Base-by-base conservation (phyloP, 176 grass and related monocot genomes). In the Bromus sterilis region DNA sequence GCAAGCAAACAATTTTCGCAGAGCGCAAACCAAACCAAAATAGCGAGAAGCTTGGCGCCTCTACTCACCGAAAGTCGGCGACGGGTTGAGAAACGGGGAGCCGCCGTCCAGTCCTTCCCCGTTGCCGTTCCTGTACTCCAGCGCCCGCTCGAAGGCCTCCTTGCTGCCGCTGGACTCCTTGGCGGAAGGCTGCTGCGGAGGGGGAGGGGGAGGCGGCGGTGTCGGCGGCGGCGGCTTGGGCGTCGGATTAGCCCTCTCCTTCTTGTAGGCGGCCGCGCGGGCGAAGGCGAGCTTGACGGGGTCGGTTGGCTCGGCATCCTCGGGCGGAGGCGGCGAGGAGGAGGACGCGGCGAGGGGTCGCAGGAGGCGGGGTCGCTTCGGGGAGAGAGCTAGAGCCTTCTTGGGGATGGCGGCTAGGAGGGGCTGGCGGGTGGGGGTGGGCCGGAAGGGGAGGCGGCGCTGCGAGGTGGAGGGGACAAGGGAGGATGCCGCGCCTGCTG, bases 281-380 rank as follows among this genome's bases (percentile, higher is more conserved):
- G 77, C 82, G 82, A 85, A 85, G 14, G 82, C 82, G 82, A 84
- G 87, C 61, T 84, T 77, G 71, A 89, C 39, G 20, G 87, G 87
- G 82, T 89, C 87, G 9, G 37, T 78, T 39, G 72, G 48, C 30
- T 84, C 81, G 0, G 51, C 41, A 15, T 49, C 77, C 62, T 85
- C 87, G 21, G 82, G 81, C 5, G 81, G 46, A 4, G 85, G 44
- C 29, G 86, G 86, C 3, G 80, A 65, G 7, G 78, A 24, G 26
- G 74, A 34, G 49, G 46, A 79, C 12, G 87, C 26, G 23, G 81
- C 76, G 60, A 65, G 68, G 16, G 59, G 49, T 58, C 24, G 41
- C 23, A 39, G 66, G 39, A 42, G 77, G 6, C 53, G 77, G 20
- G 6, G 53, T 3, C 53, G 31, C 53, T 71, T 77, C 5, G 39